Conservation (phyloP, 805 yeast genomes). For the Priceomyces castillae region DNA sequence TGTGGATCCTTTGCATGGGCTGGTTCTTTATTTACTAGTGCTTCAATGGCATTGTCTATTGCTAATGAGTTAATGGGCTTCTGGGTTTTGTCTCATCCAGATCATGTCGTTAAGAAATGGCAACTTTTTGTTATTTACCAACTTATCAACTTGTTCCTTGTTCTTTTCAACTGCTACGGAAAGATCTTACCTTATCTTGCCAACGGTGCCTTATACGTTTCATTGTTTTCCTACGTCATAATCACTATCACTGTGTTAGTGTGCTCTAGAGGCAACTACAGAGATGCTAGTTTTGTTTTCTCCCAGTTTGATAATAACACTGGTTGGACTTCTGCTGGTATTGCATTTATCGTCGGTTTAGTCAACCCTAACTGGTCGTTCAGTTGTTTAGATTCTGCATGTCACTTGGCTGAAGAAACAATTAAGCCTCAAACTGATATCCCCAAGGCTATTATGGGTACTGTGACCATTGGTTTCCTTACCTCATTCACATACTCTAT, state of each 20-base stretch:
- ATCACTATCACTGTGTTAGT: conserved; percentile 54
- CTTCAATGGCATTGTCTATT: conserved; percentile 55
- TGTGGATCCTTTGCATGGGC: conserved; percentile 65
- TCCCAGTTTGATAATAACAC: conserved; percentile 51
- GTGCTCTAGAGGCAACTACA: conserved; percentile 51
- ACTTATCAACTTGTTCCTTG: conserved; percentile 39
- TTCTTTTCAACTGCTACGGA: conserved; percentile 51
- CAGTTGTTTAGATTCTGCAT: conserved; percentile 66
- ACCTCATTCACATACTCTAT: conserved; percentile 55
- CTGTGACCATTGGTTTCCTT: conserved; percentile 63
- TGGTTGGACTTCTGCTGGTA: conserved; percentile 58
- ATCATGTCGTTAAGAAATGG: conserved; percentile 46
- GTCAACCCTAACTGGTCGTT: conserved; percentile 71
- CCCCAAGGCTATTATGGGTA: conserved; percentile 60
- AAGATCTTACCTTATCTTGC: conserved; percentile 51
- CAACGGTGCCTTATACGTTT: conserved; percentile 47
- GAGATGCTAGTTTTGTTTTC: conserved; percentile 52
- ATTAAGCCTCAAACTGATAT: conserved; percentile 55
- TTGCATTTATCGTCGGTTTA: conserved; percentile 68
- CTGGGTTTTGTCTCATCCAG: conserved; percentile 38
- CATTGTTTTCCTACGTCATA: conserved; percentile 50
- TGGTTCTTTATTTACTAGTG: conserved; percentile 60
- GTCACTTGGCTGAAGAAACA: conserved; percentile 70
- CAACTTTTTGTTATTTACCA: conserved; percentile 53
- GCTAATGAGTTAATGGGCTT: conserved; percentile 54